phyloP scores from a whole-genome alignment of 179 eudicot species.

The Beta macrorhiza region DNA sequence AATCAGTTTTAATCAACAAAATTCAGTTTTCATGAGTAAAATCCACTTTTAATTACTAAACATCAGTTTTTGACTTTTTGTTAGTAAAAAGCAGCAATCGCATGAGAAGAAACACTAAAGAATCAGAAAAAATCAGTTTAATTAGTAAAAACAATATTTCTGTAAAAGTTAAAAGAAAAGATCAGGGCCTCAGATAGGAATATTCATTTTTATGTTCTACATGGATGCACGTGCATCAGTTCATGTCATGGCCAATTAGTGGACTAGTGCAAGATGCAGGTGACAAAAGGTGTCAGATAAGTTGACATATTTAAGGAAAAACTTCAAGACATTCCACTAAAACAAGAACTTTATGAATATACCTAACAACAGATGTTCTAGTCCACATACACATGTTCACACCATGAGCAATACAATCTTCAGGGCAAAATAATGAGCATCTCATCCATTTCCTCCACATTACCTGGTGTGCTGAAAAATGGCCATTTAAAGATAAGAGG shows the following conservation, averaged over 20 bases:
- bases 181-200: too few species aligned
- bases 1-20: too few species aligned
- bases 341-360: neutral
- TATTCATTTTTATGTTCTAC: neutral
- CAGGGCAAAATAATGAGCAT: neutral
- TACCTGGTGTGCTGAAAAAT: conserved; percentile 75
- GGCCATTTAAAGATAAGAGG: conserved; percentile 97
- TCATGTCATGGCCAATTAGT: neutral
- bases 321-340: neutral
- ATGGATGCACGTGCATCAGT: neutral
- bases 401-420: conserved; percentile 12
- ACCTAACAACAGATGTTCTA: neutral
- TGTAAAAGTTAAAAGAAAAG: too few species aligned
- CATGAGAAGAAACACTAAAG: too few species aligned
- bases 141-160: too few species aligned
- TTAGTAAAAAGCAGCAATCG: too few species aligned
- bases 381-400: conserved; percentile 6
- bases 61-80: too few species aligned
- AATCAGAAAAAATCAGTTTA: too few species aligned
- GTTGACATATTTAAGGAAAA: neutral
- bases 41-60: too few species aligned
- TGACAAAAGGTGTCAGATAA: neutral
- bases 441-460: conserved; percentile 17
- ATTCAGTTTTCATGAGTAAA: too few species aligned
- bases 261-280: neutral